Percentiles rank a stretch among this genome's conserved stretches.
phyloP scores from a whole-genome alignment of 140 eudicot species.

The Cichorium intybus region DNA sequence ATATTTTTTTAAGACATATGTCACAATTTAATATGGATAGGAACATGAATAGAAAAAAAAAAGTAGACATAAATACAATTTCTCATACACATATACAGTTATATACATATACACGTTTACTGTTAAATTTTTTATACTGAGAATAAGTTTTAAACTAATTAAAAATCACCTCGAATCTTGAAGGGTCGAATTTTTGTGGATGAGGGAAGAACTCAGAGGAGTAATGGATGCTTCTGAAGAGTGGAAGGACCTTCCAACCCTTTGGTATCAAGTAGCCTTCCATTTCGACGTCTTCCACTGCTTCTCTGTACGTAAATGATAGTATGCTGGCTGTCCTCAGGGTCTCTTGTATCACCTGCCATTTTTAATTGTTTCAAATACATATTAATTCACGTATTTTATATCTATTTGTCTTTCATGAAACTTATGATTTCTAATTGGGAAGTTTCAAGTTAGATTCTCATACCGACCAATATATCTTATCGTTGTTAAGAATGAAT shows the following conservation, averaged over 20 bases:
- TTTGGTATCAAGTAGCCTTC: conserved; percentile 85
- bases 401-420: neutral
- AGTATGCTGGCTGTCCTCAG: conserved; percentile 73
- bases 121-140: too few species aligned
- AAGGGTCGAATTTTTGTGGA: conserved; percentile 88
- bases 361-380: neutral
- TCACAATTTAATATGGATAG: too few species aligned
- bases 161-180: conserved; percentile 77
- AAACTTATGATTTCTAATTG: neutral
- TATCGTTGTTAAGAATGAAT: neutral
- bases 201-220: conserved; percentile 69
- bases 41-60: too few species aligned
- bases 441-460: neutral
- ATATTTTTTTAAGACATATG: too few species aligned
- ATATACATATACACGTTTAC: too few species aligned
- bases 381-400: neutral
- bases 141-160: neutral
- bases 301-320: conserved; percentile 90
- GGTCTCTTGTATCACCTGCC: conserved; percentile 78
- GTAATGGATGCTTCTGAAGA: conserved; percentile 90
- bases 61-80: too few species aligned
- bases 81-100: too few species aligned
- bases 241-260: conserved; percentile 97
- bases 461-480: neutral
- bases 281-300: conserved; percentile 84